These are phyloP conservation scores for Fusarium sp. DNA, from an alignment of 2,329 filamentous ascomycete species.

Conservation along the genomic window DNA sequence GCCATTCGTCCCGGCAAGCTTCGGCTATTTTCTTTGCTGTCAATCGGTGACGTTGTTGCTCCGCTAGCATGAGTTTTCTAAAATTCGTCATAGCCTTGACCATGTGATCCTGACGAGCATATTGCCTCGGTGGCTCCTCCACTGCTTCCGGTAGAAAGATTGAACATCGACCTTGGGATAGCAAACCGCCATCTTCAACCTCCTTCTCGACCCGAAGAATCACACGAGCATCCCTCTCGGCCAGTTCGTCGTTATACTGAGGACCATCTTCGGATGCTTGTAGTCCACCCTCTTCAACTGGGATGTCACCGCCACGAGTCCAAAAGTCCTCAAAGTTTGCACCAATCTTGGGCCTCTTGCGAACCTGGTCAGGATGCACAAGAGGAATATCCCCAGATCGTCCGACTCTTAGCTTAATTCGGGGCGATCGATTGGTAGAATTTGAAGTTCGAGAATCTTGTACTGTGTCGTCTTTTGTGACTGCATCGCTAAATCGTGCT, in stretches of 20 bases:
- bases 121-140: conserved; percentile 81
- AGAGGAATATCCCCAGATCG: conserved; percentile 61
- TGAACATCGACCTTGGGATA: conserved; percentile 77
- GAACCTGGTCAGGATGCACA: conserved; percentile 69
- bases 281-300: conserved; percentile 70
- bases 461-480: conserved; percentile 26
- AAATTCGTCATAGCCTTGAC: conserved; percentile 83
- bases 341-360: conserved; percentile 64
- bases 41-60: conserved; percentile 81
- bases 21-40: conserved; percentile 83
- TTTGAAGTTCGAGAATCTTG: conserved; percentile 35
- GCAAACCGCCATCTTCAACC: conserved; percentile 77
- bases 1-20: conserved; percentile 81
- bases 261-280: conserved; percentile 65
- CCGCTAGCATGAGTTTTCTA: conserved; percentile 79
- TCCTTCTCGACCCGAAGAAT: conserved; percentile 78
- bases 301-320: conserved; percentile 59
- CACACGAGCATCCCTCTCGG: conserved; percentile 74
- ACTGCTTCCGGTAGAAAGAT: conserved; percentile 77
- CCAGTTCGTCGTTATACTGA: conserved; percentile 69
- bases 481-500: conserved; percentile 53
- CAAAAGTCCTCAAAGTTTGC: conserved; percentile 69
- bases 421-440: conserved; percentile 51
- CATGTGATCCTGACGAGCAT: conserved; percentile 88
- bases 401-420: conserved; percentile 62